These are phyloP conservation scores for Epichloe sylvatica DNA, from an alignment of 2,329 filamentous ascomycete genomes.

Conservation along the genomic window DNA sequence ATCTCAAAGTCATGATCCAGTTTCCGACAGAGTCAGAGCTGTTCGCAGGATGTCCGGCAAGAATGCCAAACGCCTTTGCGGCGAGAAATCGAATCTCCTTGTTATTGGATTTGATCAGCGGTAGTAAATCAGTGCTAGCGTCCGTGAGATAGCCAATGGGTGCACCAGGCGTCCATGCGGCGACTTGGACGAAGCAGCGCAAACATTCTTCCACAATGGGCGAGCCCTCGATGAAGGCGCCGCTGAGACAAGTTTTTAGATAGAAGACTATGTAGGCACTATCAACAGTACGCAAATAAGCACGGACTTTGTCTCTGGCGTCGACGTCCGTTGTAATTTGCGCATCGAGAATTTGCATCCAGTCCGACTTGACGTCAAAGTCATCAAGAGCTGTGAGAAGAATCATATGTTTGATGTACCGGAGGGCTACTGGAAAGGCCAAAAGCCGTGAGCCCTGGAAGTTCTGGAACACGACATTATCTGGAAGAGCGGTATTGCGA, in stretches of 20 bases:
- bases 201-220: conserved; percentile 33
- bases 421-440: conserved; percentile 55
- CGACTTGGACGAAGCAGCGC: conserved; percentile 39
- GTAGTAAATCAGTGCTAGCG: conserved; percentile 38
- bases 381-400: conserved; percentile 35
- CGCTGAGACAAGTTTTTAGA: conserved; percentile 42
- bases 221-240: conserved; percentile 33
- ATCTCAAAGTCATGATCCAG: conserved; percentile 19
- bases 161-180: conserved; percentile 35
- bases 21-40: conserved; percentile 18
- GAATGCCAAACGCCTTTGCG: conserved; percentile 59
- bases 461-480: conserved; percentile 25
- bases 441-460: conserved; percentile 32
- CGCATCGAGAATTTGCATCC: conserved; percentile 68
- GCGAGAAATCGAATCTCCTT: conserved; percentile 51
- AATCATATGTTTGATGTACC: conserved; percentile 47
- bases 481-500: background rate
- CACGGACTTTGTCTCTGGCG: conserved; percentile 44
- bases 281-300: conserved; percentile 33
- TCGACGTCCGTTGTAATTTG: conserved; percentile 56
- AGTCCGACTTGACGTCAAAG: conserved; percentile 58
- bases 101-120: conserved; percentile 57
- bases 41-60: conserved; percentile 51
- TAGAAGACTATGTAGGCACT: conserved; percentile 27
- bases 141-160: conserved; percentile 35